These are phyloP conservation scores for Leishmania amazonensis DNA, from an alignment of 208 protist species.

Conservation along the genomic window DNA sequence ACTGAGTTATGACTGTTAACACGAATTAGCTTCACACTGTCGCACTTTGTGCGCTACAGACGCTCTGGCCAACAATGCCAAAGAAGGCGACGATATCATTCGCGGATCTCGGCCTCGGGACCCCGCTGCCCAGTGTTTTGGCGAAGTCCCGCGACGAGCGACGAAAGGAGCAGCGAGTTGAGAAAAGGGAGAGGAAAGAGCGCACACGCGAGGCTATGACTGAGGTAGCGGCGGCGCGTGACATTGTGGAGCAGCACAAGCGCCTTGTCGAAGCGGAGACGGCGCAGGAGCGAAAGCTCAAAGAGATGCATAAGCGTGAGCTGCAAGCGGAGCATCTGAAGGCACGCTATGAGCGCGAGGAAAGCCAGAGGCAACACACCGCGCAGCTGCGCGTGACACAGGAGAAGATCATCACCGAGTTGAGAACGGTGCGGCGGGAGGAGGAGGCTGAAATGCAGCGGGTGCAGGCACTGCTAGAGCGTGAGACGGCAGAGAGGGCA, in stretches of 20 bases:
- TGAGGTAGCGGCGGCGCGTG: constrained; percentile 48
- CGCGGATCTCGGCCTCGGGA: constrained; percentile 78
- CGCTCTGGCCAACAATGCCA: constrained; percentile 29
- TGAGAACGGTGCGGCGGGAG: constrained; percentile 25
- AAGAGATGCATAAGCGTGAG: constrained; percentile 61
- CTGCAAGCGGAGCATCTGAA: constrained; percentile 58
- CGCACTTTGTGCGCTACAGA: not conserved
- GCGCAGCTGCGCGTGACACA: constrained; percentile 37
- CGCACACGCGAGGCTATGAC: constrained; percentile 60
- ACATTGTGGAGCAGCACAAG: constrained; percentile 72
- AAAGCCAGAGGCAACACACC: constrained; percentile 38
- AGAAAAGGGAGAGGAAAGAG: constrained; percentile 79
- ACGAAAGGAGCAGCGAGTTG: constrained; percentile 51
- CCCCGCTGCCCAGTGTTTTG: constrained; percentile 66
- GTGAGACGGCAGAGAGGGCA: constrained; percentile 42
- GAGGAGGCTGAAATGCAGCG: constrained; percentile 27
- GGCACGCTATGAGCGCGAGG: constrained; percentile 57
- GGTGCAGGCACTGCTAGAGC: constrained; percentile 29
- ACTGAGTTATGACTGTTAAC: not conserved
- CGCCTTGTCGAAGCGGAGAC: constrained; percentile 47
- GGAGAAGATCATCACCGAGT: constrained; percentile 48
- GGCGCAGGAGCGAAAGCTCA: constrained; percentile 53
- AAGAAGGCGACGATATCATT: constrained; percentile 72
- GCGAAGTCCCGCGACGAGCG: constrained; percentile 59
- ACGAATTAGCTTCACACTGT: not conserved